phyloP scores from a whole-genome alignment of 352 stramenopile species.

The Phytopythium vexans region DNA sequence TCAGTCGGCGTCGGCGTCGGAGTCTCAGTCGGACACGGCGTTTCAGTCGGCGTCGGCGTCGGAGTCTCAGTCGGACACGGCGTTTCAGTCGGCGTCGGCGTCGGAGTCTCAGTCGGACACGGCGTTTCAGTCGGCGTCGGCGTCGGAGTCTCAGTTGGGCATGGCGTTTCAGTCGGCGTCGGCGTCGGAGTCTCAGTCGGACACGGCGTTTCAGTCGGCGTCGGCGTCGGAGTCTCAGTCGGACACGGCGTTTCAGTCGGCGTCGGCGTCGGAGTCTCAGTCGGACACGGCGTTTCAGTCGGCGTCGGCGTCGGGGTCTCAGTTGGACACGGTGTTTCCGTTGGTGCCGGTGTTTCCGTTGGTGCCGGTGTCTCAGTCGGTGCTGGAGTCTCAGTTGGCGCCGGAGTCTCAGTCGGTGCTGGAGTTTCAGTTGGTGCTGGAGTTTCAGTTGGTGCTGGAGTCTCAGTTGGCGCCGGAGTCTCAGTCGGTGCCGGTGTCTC shows the following conservation, averaged over 20 bases:
- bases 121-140: conserved; percentile 1
- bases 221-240: conserved; percentile 1
- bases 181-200: conserved; percentile 2
- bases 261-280: too few species aligned
- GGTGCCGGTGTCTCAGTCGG: too few species aligned
- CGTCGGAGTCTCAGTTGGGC: background rate
- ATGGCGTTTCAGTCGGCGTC: conserved; percentile 5
- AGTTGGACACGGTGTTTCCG: too few species aligned
- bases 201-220: conserved; percentile 6
- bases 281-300: conserved; percentile 4
- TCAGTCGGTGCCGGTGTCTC: too few species aligned
- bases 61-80: conserved; percentile 2
- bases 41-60: background rate
- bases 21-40: conserved; percentile 2
- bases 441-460: too few species aligned
- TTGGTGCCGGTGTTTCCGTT: too few species aligned
- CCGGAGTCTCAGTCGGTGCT: too few species aligned
- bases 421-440: too few species aligned
- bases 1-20: background rate
- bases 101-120: conserved; percentile 1
- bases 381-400: too few species aligned
- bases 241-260: background rate
- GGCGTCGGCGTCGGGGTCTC: too few species aligned
- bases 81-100: background rate
- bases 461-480: too few species aligned